phyloP scores from a whole-genome alignment of 2,329 filamentous ascomycete genomes.

The Fusarium sp. region DNA sequence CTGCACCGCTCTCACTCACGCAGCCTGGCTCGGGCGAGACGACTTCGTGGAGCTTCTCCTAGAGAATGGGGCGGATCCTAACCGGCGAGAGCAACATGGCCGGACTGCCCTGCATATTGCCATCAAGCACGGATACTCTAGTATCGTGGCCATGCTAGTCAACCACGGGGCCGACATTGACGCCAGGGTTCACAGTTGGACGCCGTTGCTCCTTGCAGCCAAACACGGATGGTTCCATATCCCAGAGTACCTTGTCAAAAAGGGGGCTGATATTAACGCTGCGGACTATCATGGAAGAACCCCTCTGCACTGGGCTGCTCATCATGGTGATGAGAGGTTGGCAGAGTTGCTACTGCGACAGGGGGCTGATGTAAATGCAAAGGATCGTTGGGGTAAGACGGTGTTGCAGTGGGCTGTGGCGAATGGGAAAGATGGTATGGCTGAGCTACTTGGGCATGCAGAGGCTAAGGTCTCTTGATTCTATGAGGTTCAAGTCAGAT shows the following conservation, averaged over 20 bases:
- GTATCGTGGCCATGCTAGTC: conserved; percentile 7
- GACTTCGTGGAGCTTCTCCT: conserved; percentile 13
- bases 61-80: conserved; percentile 16
- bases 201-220: conserved; percentile 21
- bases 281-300: conserved; percentile 22
- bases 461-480: neutral
- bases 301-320: conserved; percentile 21
- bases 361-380: conserved; percentile 4
- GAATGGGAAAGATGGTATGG: neutral
- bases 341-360: neutral
- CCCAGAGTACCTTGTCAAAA: conserved; percentile 9
- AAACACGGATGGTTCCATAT: neutral
- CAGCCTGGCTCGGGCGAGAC: conserved; percentile 13
- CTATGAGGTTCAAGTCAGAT: neutral
- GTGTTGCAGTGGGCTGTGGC: neutral
- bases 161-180: conserved; percentile 12
- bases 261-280: conserved; percentile 13
- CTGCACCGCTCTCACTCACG: conserved; percentile 18
- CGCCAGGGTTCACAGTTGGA: conserved; percentile 12
- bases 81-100: conserved; percentile 14
- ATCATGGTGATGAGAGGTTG: neutral
- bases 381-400: conserved; percentile 9
- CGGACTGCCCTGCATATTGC: conserved; percentile 22
- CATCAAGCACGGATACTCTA: neutral
- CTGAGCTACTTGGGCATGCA: neutral